Evolutionary conservation across 768 basidiomycete genomes (phyloP).

Genomic region (Mycena rebaudengoi): DNA sequence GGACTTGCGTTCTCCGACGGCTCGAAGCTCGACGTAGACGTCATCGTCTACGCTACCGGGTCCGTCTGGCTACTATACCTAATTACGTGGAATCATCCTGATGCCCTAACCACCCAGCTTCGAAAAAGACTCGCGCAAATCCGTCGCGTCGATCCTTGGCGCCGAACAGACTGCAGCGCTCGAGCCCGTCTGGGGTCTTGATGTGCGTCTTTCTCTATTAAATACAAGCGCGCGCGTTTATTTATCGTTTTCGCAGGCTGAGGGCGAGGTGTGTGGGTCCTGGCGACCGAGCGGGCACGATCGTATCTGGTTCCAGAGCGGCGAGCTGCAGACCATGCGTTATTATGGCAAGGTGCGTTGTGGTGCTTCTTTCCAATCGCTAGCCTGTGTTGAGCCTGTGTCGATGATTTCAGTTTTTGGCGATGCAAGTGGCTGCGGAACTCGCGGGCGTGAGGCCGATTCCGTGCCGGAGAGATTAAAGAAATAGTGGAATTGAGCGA

Average conservation of each 20-base stretch:
- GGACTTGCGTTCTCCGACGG: slow-evolving; percentile 53
- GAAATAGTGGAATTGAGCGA: too few species aligned
- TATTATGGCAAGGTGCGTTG: slow-evolving; percentile 20
- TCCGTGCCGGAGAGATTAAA: slow-evolving; percentile 15
- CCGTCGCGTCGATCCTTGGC: slow-evolving; percentile 13
- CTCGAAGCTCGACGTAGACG: slow-evolving; percentile 54
- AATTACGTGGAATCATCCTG: background rate
- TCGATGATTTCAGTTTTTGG: slow-evolving; percentile 12
- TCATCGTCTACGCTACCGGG: slow-evolving; percentile 60
- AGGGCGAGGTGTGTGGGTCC: slow-evolving; percentile 37
- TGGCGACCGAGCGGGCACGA: slow-evolving; percentile 41
- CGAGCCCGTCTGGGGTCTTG: slow-evolving; percentile 37
- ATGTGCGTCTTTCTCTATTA: slow-evolving; percentile 14
- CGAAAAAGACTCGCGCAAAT: slow-evolving; percentile 36
- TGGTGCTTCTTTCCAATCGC: background rate
- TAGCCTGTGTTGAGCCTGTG: background rate
- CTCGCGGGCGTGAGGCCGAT: slow-evolving; percentile 12
- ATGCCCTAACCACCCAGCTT: background rate
- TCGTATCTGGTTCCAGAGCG: slow-evolving; percentile 24
- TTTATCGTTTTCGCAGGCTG: slow-evolving; percentile 16
- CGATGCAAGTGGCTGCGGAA: slow-evolving; percentile 26
- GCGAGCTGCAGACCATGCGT: slow-evolving; percentile 26
- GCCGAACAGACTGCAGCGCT: slow-evolving; percentile 20
- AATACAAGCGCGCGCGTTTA: background rate
- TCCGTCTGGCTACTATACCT: slow-evolving; percentile 26